Evolutionary conservation across 768 basidiomycete species (phyloP), one percentile per base, ranked within the genome.

Genomic region (Agaricus sinodeliciosus): DNA sequence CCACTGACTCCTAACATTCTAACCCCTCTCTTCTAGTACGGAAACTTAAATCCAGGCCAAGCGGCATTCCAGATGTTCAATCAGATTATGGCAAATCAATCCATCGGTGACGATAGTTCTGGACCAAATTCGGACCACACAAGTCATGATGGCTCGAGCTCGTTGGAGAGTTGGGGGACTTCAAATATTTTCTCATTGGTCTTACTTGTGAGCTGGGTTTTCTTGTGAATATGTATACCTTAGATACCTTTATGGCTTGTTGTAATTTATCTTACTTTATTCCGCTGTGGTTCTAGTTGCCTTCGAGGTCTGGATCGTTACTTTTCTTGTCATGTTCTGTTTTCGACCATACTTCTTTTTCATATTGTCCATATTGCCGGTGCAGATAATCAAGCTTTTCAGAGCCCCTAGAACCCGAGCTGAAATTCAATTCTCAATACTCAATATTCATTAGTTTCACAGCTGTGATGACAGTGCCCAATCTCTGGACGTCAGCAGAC

Each of bases 31-130:
- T 49, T 36, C 5, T 41, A 73, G 68, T 71, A 62, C 43, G 70
- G 69, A 2, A 69, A 28, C 9, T 55, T 77, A 45, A 61, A 59
- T 13, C 59, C 60, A 49, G 75, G 74, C 2, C 68, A 77, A 61
- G 74, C 74, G 7, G 74, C 74, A 22, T 59, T 68, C 31, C 72
- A 73, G 51, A 67, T 76, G 60, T 75, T 75, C 51, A 65, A 58
- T 13, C 75, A 77, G 54, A 69, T 71, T 25, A 53, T 53, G 51
- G 51, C 43, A 25, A 46, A 53, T 25, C 51, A 53, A 18, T 41
- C 44, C 6, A 39, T 53, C 8, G 45, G 43, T 9, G 34, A n/a
- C 22, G 44, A 46, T 46, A n/a, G 25, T n/a, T 37, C 36, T 18
- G 19, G 36, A 15, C 4, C 35, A 7, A 22, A n/a, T 13, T n/a